Conservation (phyloP, 2,329 filamentous ascomycete species). For the Fusarium sp. region DNA sequence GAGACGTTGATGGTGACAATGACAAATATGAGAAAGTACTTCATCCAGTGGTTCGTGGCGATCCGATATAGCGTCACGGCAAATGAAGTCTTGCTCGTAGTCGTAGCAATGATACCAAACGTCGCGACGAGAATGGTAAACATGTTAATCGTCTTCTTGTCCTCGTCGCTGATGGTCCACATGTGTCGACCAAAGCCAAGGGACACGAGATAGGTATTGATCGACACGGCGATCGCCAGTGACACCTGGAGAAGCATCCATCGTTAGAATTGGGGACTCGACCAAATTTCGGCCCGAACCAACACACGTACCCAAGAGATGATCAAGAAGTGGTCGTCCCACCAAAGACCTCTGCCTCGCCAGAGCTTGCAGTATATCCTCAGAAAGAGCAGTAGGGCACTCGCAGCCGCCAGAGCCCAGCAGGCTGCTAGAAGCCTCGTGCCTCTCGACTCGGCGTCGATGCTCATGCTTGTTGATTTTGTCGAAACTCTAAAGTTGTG, state of each 20-base stretch:
- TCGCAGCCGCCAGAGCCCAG: constrained; percentile 42
- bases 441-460: constrained; percentile 36
- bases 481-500: not conserved
- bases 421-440: constrained; percentile 44
- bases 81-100: constrained; percentile 52
- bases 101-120: constrained; percentile 49
- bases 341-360: constrained; percentile 49
- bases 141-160: constrained; percentile 41
- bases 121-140: constrained; percentile 42
- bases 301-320: constrained; percentile 48
- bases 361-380: constrained; percentile 52
- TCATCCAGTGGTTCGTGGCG: constrained; percentile 40
- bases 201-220: constrained; percentile 47
- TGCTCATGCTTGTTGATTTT: not conserved
- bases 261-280: too few relatives aligned
- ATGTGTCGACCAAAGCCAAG: constrained; percentile 43
- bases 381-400: constrained; percentile 42
- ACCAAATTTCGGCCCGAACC: too few relatives aligned
- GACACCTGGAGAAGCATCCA: constrained; percentile 31
- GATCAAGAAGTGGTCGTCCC: constrained; percentile 51
- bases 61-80: constrained; percentile 50
- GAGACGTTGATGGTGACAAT: constrained; percentile 48
- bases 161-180: constrained; percentile 35
- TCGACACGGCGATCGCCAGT: constrained; percentile 43
- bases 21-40: constrained; percentile 45